These are phyloP conservation scores for Corymbia calophylla DNA, from an alignment of 441 rosid genomes.

Conservation along the genomic window DNA sequence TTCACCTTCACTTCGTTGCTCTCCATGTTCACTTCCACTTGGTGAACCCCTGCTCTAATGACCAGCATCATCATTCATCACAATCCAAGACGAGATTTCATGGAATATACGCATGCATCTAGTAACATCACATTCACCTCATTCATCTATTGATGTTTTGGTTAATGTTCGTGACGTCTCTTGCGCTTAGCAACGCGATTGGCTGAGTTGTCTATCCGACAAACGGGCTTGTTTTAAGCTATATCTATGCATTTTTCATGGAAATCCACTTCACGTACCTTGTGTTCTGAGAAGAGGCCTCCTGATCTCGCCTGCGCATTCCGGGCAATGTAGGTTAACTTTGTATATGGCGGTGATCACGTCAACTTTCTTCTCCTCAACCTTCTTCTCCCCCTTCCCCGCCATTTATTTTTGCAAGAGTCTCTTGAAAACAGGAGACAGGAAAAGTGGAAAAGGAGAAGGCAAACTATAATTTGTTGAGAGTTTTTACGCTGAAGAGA, in stretches of 20 bases:
- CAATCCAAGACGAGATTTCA: not conserved
- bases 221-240: not conserved
- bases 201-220: not conserved
- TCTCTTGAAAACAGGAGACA: not conserved
- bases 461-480: not conserved
- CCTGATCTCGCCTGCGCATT: constrained; percentile 59
- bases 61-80: not conserved
- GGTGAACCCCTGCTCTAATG: constrained; percentile 46
- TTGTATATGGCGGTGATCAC: constrained; percentile 53
- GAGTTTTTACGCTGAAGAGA: not conserved
- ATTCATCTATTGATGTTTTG: not conserved
- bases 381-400: constrained; percentile 33
- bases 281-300: constrained; percentile 47
- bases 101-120: not conserved
- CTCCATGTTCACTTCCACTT: constrained; percentile 42
- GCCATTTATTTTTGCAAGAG: constrained; percentile 23
- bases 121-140: not conserved
- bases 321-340: constrained; percentile 69
- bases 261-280: constrained; percentile 16
- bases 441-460: not conserved
- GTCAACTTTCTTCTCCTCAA: constrained; percentile 23
- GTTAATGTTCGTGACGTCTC: not conserved
- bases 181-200: not conserved
- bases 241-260: not conserved
- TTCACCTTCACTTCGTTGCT: constrained; percentile 66